These are phyloP conservation scores for Olyra latifolia DNA, from an alignment of 176 grass and related monocot genomes.

Conservation along the genomic window DNA sequence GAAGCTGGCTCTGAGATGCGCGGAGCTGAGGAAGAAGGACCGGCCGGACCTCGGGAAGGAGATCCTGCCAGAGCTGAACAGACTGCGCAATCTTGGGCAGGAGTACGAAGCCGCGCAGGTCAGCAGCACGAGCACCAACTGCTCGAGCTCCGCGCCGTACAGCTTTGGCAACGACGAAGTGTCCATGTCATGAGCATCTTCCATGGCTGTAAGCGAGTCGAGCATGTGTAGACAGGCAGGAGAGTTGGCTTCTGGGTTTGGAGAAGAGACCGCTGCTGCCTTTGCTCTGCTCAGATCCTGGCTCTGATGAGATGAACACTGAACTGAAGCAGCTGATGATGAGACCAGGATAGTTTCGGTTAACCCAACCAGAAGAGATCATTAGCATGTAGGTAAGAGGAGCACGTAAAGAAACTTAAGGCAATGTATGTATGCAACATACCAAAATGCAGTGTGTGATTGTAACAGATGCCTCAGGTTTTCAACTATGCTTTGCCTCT, in stretches of 20 bases:
- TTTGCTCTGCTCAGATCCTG: constrained; percentile 29
- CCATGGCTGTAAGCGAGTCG: background rate
- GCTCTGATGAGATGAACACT: constrained; percentile 9
- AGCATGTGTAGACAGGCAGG: constrained; percentile 22
- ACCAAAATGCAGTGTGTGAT: background rate
- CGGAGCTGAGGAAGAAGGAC: constrained; percentile 79
- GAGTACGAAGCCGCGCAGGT: constrained; percentile 40
- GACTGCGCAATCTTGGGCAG: constrained; percentile 58
- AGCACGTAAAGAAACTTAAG: constrained; percentile 29
- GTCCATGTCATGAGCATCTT: background rate
- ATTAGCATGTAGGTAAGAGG: constrained; percentile 52
- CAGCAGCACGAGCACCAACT: constrained; percentile 37
- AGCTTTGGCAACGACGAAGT: constrained; percentile 37
- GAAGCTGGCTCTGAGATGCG: constrained; percentile 57
- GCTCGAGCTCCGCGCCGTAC: constrained; percentile 41
- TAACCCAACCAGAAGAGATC: constrained; percentile 21
- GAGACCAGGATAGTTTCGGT: constrained; percentile 33
- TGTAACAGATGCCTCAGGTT: constrained; percentile 27
- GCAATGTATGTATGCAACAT: constrained; percentile 34
- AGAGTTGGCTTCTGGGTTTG: constrained; percentile 12
- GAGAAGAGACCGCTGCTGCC: constrained; percentile 7
- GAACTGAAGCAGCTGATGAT: constrained; percentile 33
- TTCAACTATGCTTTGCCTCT: constrained; percentile 3
- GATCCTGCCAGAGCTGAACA: constrained; percentile 70
- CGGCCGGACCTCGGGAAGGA: constrained; percentile 64